Conservation (phyloP, 148 eudicot genomes). For the Amaranthus hypochondriacus region DNA sequence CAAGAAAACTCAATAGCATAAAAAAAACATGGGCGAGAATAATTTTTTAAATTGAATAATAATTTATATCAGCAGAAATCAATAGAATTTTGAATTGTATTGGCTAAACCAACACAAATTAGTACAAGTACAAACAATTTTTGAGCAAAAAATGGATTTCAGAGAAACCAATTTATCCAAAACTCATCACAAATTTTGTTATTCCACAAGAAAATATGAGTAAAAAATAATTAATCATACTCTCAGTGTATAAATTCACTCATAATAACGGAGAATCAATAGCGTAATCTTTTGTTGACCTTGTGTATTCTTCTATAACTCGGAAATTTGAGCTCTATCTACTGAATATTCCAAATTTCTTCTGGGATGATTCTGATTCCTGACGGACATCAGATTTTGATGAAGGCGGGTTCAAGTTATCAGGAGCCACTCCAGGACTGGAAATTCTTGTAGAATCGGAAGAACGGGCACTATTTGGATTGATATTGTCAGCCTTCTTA, state of each 20-base stretch:
- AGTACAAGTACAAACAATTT: too few relatives aligned
- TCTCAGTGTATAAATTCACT: not conserved
- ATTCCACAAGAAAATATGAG: not conserved
- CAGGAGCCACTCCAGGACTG: constrained; percentile 5
- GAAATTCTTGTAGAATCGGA: constrained; percentile 12
- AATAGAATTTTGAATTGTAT: too few relatives aligned
- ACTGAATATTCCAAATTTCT: constrained; percentile 30
- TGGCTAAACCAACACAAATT: too few relatives aligned
- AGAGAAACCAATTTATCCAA: not conserved
- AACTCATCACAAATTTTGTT: not conserved
- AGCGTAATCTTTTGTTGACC: not conserved
- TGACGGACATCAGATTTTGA: constrained; percentile 14
- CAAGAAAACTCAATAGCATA: too few relatives aligned
- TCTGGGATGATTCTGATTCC: constrained; percentile 6
- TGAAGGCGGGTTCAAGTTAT: constrained; percentile 7
- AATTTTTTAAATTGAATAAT: too few relatives aligned
- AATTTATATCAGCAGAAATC: too few relatives aligned
- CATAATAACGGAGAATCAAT: not conserved
- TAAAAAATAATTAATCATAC: not conserved
- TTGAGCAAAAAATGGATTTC: not conserved
- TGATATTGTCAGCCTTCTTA: constrained; percentile 22
- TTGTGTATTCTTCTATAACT: not conserved
- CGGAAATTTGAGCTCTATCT: constrained; percentile 13
- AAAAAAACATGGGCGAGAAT: too few relatives aligned
- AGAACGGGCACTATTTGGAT: constrained; percentile 11